Percentiles rank a stretch among this genome's conserved stretches.
Evolutionary conservation across 768 basidiomycete species (phyloP).

Genomic region (Pisolithus albus): DNA sequence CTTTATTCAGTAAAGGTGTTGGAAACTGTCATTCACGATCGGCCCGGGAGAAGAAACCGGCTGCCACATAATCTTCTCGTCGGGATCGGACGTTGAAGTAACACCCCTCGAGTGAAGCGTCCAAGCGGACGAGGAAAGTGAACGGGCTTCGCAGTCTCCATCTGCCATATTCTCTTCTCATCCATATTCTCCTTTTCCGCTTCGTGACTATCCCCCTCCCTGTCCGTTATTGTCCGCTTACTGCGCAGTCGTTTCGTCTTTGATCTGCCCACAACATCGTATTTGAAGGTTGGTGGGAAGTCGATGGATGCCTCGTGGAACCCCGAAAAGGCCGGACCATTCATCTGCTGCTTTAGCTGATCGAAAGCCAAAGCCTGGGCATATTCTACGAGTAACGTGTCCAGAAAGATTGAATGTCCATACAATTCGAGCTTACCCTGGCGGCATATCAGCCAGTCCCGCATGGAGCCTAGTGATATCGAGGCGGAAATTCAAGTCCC

Average conservation of each 20-base stretch:
- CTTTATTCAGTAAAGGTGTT: constrained; percentile 38
- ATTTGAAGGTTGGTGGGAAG: constrained; percentile 94
- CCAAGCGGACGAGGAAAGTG: constrained; percentile 48
- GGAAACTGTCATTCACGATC: constrained; percentile 28
- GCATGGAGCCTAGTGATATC: constrained; percentile 87
- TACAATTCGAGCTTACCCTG: constrained; percentile 44
- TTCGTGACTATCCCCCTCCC: constrained; percentile 29
- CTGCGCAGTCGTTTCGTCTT: constrained; percentile 36
- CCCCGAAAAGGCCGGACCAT: constrained; percentile 62
- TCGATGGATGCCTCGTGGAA: constrained; percentile 75
- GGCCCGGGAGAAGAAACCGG: constrained; percentile 18
- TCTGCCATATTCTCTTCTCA: constrained; percentile 33
- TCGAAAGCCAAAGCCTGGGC: constrained; percentile 84
- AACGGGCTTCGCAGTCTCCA: constrained; percentile 39
- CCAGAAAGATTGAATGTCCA: not conserved
- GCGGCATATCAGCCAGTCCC: constrained; percentile 86
- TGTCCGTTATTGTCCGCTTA: constrained; percentile 31
- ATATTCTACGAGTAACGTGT: constrained; percentile 49
- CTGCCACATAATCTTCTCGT: constrained; percentile 38
- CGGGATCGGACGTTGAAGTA: constrained; percentile 28
- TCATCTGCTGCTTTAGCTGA: constrained; percentile 77
- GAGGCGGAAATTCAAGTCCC: constrained; percentile 88
- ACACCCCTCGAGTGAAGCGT: constrained; percentile 35
- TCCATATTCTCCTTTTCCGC: constrained; percentile 31
- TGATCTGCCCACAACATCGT: constrained; percentile 62